These are phyloP conservation scores for Rhodosporidiobolus sp. DNA, from an alignment of 768 basidiomycete genomes.

Conservation along the genomic window DNA sequence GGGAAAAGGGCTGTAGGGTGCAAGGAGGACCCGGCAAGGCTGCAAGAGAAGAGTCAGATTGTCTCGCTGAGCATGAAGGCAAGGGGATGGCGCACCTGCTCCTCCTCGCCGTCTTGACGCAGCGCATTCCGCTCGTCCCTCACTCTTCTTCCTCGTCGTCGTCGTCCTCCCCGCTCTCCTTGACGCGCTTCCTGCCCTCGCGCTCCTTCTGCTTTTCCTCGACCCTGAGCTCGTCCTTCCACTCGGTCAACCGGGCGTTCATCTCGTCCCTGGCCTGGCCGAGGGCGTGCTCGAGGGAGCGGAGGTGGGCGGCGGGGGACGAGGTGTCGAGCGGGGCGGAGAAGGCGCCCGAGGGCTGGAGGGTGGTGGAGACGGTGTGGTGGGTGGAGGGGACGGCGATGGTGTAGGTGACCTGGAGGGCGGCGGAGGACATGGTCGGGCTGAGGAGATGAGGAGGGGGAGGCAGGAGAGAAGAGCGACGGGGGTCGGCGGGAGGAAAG, in stretches of 20 bases:
- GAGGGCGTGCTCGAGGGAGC: constrained; percentile 28
- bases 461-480: background rate
- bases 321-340: constrained; percentile 14
- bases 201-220: constrained; percentile 19
- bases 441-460: background rate
- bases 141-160: constrained; percentile 19
- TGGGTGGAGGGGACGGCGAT: background rate
- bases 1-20: too few relatives aligned
- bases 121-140: background rate
- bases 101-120: background rate
- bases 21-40: too few relatives aligned
- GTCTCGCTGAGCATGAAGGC: too few relatives aligned
- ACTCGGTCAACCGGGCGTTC: constrained; percentile 23
- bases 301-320: constrained; percentile 11
- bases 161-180: background rate
- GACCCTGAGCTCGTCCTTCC: constrained; percentile 31
- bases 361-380: background rate
- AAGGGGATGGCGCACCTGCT: background rate
- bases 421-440: background rate
- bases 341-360: background rate
- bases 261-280: constrained; percentile 12
- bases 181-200: constrained; percentile 8
- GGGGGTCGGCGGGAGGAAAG: background rate
- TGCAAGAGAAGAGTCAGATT: too few relatives aligned
- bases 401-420: background rate